Conservation (phyloP, 768 basidiomycete genomes). For the Mycena galericulata region DNA sequence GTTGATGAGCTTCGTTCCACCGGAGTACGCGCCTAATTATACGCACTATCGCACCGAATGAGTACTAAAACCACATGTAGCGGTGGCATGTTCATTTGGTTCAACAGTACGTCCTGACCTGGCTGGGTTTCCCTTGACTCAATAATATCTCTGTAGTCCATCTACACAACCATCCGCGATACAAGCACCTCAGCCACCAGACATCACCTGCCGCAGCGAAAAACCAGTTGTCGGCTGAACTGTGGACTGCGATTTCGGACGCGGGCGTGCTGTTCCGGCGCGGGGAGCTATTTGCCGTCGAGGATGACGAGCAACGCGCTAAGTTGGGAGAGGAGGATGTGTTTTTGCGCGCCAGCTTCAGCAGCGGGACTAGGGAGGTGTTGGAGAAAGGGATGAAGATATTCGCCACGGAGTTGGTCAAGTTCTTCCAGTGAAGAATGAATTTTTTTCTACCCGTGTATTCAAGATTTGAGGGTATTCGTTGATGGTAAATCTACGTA, state of each 20-base stretch:
- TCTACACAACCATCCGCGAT: conserved; percentile 35
- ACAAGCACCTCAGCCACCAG: conserved; percentile 25
- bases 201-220: conserved; percentile 32
- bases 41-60: background rate
- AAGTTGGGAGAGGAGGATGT: conserved; percentile 27
- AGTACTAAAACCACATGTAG: conserved; percentile 4
- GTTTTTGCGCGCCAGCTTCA: conserved; percentile 34
- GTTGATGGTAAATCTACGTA: background rate
- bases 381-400: conserved; percentile 29
- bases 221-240: conserved; percentile 24
- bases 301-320: conserved; percentile 33
- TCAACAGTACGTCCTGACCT: conserved; percentile 21
- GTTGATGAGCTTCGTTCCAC: conserved; percentile 34
- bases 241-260: conserved; percentile 21
- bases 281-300: conserved; percentile 32
- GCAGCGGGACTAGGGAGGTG: conserved; percentile 26
- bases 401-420: conserved; percentile 24
- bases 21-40: conserved; percentile 25
- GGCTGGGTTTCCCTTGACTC: background rate
- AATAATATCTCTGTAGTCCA: conserved; percentile 20
- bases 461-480: too few species aligned
- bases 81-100: conserved; percentile 37
- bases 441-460: background rate
- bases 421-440: conserved; percentile 26
- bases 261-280: conserved; percentile 27